Percentiles rank a stretch among this genome's conserved stretches.
These are phyloP conservation scores for Carnegiea gigantea DNA, from an alignment of 179 eudicot species.

Conservation along the genomic window DNA sequence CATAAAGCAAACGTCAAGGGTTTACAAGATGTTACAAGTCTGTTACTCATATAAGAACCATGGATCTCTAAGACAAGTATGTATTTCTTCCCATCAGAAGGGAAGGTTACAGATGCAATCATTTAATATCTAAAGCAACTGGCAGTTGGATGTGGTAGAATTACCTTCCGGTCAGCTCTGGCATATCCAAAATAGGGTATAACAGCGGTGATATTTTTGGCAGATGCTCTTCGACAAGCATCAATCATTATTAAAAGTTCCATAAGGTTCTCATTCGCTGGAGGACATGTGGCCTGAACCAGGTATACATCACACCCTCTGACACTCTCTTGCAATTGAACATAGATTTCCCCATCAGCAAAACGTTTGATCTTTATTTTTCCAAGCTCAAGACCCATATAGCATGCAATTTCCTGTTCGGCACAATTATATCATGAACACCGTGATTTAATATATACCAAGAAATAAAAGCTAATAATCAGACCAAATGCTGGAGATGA, in stretches of 20 bases:
- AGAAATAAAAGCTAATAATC: not conserved
- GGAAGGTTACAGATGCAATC: not conserved
- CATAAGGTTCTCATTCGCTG: conserved; percentile 93
- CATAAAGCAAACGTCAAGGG: not conserved
- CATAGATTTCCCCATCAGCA: conserved; percentile 93
- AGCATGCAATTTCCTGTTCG: conserved; percentile 80
- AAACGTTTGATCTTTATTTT: conserved; percentile 67
- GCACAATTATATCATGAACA: conserved; percentile 13
- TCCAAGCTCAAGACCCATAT: conserved; percentile 88
- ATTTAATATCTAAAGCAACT: too few relatives aligned
- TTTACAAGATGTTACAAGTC: not conserved
- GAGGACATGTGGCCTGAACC: conserved; percentile 90
- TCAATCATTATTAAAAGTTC: conserved; percentile 88
- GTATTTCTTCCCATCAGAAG: not conserved
- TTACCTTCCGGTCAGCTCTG: conserved; percentile 91
- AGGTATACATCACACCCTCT: conserved; percentile 90
- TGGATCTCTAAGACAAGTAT: not conserved
- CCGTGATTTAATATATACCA: not conserved
- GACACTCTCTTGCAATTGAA: conserved; percentile 91
- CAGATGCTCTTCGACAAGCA: conserved; percentile 97
- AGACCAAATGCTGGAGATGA: too few relatives aligned
- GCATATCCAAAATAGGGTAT: conserved; percentile 97
- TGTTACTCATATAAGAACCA: conserved; percentile 1
- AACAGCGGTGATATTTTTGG: conserved; percentile 87
- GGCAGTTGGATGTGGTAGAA: not conserved